These are phyloP conservation scores for Metschnikowia hibisci DNA, from an alignment of 805 yeast species.

Conservation along the genomic window DNA sequence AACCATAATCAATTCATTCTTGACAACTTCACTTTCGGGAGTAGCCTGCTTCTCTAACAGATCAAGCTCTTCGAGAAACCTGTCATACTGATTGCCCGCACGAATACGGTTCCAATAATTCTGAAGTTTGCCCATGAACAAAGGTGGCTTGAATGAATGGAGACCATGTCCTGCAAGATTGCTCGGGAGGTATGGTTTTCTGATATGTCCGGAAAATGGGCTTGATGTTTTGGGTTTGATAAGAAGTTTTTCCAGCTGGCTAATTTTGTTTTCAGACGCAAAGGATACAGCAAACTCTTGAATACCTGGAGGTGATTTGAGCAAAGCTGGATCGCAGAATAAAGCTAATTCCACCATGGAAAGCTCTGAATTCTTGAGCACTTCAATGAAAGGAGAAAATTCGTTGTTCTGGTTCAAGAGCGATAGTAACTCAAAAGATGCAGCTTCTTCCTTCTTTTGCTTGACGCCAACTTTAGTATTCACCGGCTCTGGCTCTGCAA, in stretches of 20 bases:
- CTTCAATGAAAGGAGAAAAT: constrained; percentile 22
- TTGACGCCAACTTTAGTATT: neutral
- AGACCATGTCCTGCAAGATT: constrained; percentile 12
- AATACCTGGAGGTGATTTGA: constrained; percentile 39
- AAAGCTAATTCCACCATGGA: constrained; percentile 30
- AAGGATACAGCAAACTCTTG: constrained; percentile 40
- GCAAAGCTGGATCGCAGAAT: constrained; percentile 33
- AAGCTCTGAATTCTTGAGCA: constrained; percentile 29
- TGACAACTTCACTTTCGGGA: constrained; percentile 20
- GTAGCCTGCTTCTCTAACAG: constrained; percentile 19
- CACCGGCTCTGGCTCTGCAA: neutral
- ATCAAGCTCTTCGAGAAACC: constrained; percentile 29
- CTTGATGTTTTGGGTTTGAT: constrained; percentile 18
- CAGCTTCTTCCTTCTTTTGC: constrained; percentile 13
- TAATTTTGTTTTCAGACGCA: constrained; percentile 29
- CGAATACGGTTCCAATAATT: constrained; percentile 40
- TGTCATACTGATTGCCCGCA: constrained; percentile 30
- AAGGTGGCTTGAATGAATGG: constrained; percentile 27
- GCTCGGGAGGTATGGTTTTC: constrained; percentile 34
- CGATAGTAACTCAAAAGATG: constrained; percentile 18
- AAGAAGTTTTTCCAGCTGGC: constrained; percentile 24
- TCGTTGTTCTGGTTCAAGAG: constrained; percentile 20
- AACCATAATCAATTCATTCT: constrained; percentile 36
- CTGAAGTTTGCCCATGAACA: constrained; percentile 33
- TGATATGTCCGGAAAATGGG: constrained; percentile 27